Conservation (phyloP, 2,329 filamentous ascomycete species). For the Apiospora rasikravindrae region DNA sequence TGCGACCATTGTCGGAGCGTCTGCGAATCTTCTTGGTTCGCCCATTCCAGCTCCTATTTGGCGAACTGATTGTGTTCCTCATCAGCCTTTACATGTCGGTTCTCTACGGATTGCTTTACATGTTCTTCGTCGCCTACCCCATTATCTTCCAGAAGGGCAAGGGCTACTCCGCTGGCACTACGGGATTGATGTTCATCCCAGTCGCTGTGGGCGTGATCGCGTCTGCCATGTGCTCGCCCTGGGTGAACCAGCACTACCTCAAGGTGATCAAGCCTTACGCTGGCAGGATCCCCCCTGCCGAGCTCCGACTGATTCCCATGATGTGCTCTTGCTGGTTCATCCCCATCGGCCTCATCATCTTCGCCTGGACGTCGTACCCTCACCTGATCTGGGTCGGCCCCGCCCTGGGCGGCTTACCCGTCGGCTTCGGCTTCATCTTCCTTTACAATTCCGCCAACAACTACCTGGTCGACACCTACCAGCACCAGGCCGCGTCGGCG, state of each 20-base stretch:
- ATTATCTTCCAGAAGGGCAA: conserved; percentile 81
- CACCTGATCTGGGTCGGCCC: conserved; percentile 73
- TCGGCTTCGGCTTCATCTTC: conserved; percentile 85
- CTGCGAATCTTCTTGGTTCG: conserved; percentile 77
- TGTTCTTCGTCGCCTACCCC: conserved; percentile 76
- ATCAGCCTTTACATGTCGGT: conserved; percentile 87
- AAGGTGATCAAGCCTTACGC: conserved; percentile 35
- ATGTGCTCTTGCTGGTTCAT: conserved; percentile 78
- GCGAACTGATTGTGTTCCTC: conserved; percentile 84
- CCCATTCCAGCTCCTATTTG: conserved; percentile 84
- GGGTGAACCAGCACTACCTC: conserved; percentile 84
- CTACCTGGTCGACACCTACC: conserved; percentile 69
- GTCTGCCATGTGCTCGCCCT: conserved; percentile 70
- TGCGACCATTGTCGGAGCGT: conserved; percentile 70
- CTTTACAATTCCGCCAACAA: conserved; percentile 81
- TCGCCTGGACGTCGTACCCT: conserved; percentile 68
- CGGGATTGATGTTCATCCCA: conserved; percentile 87
- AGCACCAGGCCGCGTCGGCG: conserved; percentile 78
- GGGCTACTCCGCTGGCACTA: conserved; percentile 74
- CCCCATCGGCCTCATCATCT: conserved; percentile 62
- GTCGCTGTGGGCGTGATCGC: conserved; percentile 75
- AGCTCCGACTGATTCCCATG: conserved; percentile 82
- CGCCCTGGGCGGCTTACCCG: conserved; percentile 70
- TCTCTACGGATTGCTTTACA: conserved; percentile 75
- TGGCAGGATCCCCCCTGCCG: conserved; percentile 66